Evolutionary conservation across 164 flowering plant genomes (phyloP).

Genomic region (Warburgia ugandensis): DNA sequence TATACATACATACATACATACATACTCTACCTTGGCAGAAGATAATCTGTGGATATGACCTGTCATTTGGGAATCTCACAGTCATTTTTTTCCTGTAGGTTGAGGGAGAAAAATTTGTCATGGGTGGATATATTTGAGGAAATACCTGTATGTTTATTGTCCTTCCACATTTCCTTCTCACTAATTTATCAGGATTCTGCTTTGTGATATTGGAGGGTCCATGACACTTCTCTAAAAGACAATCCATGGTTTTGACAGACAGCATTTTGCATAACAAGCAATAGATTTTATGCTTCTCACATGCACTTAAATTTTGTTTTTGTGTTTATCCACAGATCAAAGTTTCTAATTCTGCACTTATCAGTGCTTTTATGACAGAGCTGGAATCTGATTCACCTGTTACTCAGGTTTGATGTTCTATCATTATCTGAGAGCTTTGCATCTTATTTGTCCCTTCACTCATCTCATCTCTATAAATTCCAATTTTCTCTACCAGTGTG

Average conservation of each 20-base stretch:
- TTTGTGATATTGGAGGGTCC: no score
- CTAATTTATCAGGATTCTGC: no score
- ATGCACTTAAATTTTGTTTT: background rate
- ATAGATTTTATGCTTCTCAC: background rate
- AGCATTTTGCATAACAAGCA: background rate
- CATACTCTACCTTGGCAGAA: background rate
- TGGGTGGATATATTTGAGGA: conserved; percentile 99
- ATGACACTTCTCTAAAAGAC: no score
- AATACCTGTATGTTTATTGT: conserved; percentile 67
- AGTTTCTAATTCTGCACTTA: conserved; percentile 94
- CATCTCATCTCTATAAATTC: conserved; percentile 1
- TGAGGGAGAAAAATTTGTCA: conserved; percentile 88
- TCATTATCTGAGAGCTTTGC: conserved; percentile 1
- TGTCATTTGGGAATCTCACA: conserved; percentile 6
- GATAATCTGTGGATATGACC: background rate
- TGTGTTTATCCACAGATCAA: conserved; percentile 54
- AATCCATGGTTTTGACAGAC: no score
- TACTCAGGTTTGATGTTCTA: conserved; percentile 44
- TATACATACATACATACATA: conserved; percentile 1
- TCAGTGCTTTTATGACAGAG: conserved; percentile 94
- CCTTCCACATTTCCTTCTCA: no score
- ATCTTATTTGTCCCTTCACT: background rate
- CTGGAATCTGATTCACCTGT: conserved; percentile 84
- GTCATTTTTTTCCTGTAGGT: conserved; percentile 36
- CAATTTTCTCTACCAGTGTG: conserved; percentile 49